These are phyloP conservation scores for Aspergillus wentii DNA, from an alignment of 495 filamentous ascomycete species.

Conservation along the genomic window DNA sequence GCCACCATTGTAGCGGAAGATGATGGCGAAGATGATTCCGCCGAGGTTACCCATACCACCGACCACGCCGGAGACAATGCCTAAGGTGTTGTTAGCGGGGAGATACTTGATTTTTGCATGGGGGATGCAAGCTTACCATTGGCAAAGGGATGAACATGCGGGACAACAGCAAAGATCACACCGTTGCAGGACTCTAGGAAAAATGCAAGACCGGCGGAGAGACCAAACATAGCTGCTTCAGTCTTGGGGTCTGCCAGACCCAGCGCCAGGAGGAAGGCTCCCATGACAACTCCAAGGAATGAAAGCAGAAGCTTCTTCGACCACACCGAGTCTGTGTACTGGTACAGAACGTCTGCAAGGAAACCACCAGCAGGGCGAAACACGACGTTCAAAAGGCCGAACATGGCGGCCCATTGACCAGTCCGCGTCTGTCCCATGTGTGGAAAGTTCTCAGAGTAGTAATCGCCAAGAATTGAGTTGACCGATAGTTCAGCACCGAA, in stretches of 20 bases:
- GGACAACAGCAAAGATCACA: slow-evolving; percentile 78
- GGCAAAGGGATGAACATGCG: slow-evolving; percentile 75
- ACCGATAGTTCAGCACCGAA: slow-evolving; percentile 85
- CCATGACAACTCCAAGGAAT: slow-evolving; percentile 57
- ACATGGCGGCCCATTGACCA: slow-evolving; percentile 82
- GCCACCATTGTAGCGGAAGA: slow-evolving; percentile 71
- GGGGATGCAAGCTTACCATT: slow-evolving; percentile 45
- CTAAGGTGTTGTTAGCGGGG: slow-evolving; percentile 29
- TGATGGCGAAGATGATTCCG: slow-evolving; percentile 78
- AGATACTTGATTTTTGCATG: background rate
- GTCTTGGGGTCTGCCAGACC: slow-evolving; percentile 58
- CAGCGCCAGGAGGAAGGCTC: slow-evolving; percentile 65
- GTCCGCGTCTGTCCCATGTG: slow-evolving; percentile 65
- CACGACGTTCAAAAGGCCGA: slow-evolving; percentile 79
- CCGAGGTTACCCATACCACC: slow-evolving; percentile 81
- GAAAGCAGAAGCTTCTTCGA: slow-evolving; percentile 72
- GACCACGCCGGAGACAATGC: slow-evolving; percentile 69
- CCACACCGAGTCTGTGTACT: slow-evolving; percentile 55
- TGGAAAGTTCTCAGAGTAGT: slow-evolving; percentile 76
- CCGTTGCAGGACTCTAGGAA: slow-evolving; percentile 85
- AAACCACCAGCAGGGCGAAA: slow-evolving; percentile 73
- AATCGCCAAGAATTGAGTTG: slow-evolving; percentile 75
- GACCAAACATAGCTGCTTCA: slow-evolving; percentile 66
- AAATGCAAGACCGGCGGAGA: slow-evolving; percentile 68
- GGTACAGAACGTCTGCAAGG: slow-evolving; percentile 68